Base-by-base conservation (phyloP, 129 eudicot species). In the Helichrysum umbraculigerum region DNA sequence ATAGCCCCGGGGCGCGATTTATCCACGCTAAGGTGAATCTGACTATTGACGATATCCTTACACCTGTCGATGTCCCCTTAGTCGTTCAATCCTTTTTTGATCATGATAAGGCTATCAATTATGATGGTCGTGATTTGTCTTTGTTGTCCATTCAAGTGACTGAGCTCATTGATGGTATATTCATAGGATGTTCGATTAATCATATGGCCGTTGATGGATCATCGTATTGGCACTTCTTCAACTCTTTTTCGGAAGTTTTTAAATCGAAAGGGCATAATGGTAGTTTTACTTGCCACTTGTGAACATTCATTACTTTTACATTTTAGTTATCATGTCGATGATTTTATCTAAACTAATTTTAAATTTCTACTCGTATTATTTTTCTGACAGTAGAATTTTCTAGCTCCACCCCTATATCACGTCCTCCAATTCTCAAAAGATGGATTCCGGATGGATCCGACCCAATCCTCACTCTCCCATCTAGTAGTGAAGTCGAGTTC, bases 211-310 rank as follows among this genome's bases (percentile, higher is more conserved):
- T 28, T n/a, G 92, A 90, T 51, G 96, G 96, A 0, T 29, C 88
- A 17, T 90, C 96, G 3, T 87, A 17, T 39, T 90, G 92, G 96
- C 85, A 87, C 78, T 90, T 90, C 75, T 81, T 85, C 73, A 87
- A 90, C 39, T 42, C 85, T 0, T 90, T 73, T 70, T 81, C 87
- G 0, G 83, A 85, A 59, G 35, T 82, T 22, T 84, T 83, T 68
- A 63, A 64, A n/a, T 78, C 79, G 10, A 72, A 70, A 12, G 15
- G 41, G 15, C n/a, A 16, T 39, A 58, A 67, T 10, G 47, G 58
- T 30, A 2, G 0, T 17, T 9, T 57, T n/a, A 7, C 25, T n/a
- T n/a, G 5, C 14, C 47, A 17, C 50, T n/a, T n/a, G n/a, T n/a
- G n/a, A n/a, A n/a, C n/a, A n/a, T n/a, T n/a, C n/a, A n/a, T n/a